Evolutionary conservation across 1,139 yeast species (phyloP).

Genomic region (Lodderomyces beijingensis): DNA sequence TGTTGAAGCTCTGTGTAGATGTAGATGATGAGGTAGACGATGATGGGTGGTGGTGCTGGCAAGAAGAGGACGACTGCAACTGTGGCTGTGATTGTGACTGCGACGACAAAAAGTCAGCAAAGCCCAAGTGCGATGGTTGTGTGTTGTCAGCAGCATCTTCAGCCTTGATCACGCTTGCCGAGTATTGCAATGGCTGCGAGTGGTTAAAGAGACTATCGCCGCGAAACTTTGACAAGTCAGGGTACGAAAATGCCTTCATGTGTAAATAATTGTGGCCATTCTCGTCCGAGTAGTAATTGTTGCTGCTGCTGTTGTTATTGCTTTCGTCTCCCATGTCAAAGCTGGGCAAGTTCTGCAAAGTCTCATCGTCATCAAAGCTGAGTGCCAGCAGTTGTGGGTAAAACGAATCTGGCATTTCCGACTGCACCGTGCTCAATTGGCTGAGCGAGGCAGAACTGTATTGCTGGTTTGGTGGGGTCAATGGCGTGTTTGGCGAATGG

Average conservation of each 20-base stretch:
- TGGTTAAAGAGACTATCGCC: constrained; percentile 8
- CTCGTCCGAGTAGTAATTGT: no score
- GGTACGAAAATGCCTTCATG: constrained; percentile 25
- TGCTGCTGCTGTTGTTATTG: background rate
- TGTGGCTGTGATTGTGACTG: background rate
- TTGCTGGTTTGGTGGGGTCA: constrained; percentile 11
- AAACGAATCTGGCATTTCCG: constrained; percentile 7
- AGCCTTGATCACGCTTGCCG: background rate
- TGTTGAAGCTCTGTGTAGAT: constrained; percentile 1
- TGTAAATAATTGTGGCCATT: constrained; percentile 2
- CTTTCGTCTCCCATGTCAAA: constrained; percentile 2
- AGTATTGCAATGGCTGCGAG: constrained; percentile 7
- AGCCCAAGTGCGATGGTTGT: background rate
- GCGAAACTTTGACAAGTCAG: constrained; percentile 21
- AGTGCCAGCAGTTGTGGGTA: constrained; percentile 5
- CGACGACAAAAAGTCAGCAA: background rate
- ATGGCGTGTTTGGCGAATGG: constrained; percentile 6
- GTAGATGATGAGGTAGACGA: no score
- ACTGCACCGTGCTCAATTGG: constrained; percentile 6
- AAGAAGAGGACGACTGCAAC: no score
- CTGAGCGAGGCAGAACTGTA: constrained; percentile 3
- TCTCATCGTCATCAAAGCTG: constrained; percentile 8
- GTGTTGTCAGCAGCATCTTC: background rate
- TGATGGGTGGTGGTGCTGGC: no score
- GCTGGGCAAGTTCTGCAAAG: constrained; percentile 6